Base-by-base conservation (phyloP, 2,329 filamentous ascomycete species). In the Cercospora nicotianae region DNA sequence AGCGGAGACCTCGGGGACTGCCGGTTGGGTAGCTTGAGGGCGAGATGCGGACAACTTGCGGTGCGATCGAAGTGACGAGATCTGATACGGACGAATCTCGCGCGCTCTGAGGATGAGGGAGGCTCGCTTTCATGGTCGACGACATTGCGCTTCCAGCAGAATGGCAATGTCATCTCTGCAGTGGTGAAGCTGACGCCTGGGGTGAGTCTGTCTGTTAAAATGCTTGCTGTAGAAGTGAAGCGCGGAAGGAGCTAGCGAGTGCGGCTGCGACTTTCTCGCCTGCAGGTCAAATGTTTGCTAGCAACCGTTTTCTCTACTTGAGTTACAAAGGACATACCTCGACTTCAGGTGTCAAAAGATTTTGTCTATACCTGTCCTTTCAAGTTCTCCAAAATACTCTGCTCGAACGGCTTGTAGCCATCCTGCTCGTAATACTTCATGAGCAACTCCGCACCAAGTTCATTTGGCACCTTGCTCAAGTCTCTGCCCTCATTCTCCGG, bases 371-470 rank as follows among this genome's bases (percentile, higher is more conserved):
- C 60, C 26, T 70, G 65, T 2, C 70, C 68, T 30, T 72, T 67
- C 31, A 73, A 55, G 59, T 74, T 75, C 67, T 73, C 72, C 63
- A 57, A 65, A 10, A 77, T 61, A 45, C 67, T 74, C 67, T 77
- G 73, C 68, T 74, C 71, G 33, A 77, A 48, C 30, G 69, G 59
- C 68, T 73, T 73, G 55, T 73, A 72, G 1, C 71, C 67, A 42
- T 71, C 73, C 60, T 76, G 71, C 8, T 74, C 74, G 61, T 74
- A 77, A 65, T 74, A 74, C 73, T 76, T 75, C 71, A 68, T 72
- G 63, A 77, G 63, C 39, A 77, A 60, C 63, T 68, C 69, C 57
- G 75, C 75, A 9, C 74, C 75, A 31, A 69, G 64, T 30, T 71
- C 67, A 58, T 75, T 76, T 9, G 75, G 75, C 7, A 76, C 66